Evolutionary conservation across 257 asterid genomes (phyloP).

Genomic region (Schizonepeta tenuifolia): DNA sequence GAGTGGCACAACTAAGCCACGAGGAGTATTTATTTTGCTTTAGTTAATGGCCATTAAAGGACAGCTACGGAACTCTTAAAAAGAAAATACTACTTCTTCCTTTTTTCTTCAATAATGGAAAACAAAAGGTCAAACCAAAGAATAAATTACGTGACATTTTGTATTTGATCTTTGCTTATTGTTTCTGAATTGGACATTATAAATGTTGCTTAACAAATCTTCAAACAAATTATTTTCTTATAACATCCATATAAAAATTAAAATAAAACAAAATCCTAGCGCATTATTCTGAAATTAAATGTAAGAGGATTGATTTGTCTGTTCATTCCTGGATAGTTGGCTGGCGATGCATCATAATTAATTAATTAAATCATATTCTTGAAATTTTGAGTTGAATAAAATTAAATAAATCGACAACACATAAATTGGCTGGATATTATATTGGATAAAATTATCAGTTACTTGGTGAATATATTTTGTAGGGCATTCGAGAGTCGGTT

Average conservation of each 20-base stretch:
- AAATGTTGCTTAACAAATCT: background rate
- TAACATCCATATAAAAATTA: background rate
- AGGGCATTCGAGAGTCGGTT: too few relatives aligned
- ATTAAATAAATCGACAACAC: too few relatives aligned
- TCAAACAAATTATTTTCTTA: background rate
- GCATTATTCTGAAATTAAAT: too few relatives aligned
- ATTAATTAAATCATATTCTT: too few relatives aligned
- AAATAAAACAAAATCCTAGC: too few relatives aligned
- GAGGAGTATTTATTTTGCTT: slow-evolving; percentile 15
- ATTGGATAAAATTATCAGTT: too few relatives aligned
- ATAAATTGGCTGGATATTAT: too few relatives aligned
- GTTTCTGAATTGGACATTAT: background rate
- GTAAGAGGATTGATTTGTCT: background rate
- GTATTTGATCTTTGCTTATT: background rate
- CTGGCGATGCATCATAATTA: background rate
- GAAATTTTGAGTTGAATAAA: too few relatives aligned
- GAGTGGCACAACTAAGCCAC: slow-evolving; percentile 40
- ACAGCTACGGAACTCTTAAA: background rate
- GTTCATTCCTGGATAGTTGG: background rate
- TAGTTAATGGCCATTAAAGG: slow-evolving; percentile 6
- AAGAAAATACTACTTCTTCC: background rate
- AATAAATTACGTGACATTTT: background rate
- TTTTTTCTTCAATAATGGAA: background rate
- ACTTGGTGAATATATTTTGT: too few relatives aligned
- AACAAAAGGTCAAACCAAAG: background rate